Percentiles rank a stretch among this genome's conserved stretches.
Evolutionary conservation across 2,329 filamentous ascomycete species (phyloP).

Genomic region (Colletotrichum echinochloae): DNA sequence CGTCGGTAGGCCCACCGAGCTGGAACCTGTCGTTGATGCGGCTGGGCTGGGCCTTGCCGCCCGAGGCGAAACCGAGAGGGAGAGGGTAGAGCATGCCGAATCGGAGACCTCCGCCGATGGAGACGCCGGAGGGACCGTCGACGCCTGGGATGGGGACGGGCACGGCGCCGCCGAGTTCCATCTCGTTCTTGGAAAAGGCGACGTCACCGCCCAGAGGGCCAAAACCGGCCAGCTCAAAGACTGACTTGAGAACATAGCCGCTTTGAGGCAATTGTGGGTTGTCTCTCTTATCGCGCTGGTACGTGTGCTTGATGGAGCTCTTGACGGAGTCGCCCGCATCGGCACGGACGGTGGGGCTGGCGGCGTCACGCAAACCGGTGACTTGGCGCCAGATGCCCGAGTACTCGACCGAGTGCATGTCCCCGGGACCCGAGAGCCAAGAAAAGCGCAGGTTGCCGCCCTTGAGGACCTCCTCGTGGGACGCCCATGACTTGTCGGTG

Average conservation of each 20-base stretch:
- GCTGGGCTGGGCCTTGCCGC: constrained; percentile 71
- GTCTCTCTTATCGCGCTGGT: constrained; percentile 83
- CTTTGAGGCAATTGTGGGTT: constrained; percentile 85
- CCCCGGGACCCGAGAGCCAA: constrained; percentile 66
- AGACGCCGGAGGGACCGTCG: constrained; percentile 79
- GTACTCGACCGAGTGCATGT: constrained; percentile 84
- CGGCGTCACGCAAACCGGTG: constrained; percentile 79
- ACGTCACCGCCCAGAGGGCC: constrained; percentile 87
- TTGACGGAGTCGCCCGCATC: constrained; percentile 95
- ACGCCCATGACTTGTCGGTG: constrained; percentile 91
- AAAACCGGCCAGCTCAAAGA: constrained; percentile 87
- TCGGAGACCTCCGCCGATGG: constrained; percentile 84
- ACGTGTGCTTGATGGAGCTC: constrained; percentile 85
- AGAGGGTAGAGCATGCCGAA: constrained; percentile 88
- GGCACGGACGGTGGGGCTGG: constrained; percentile 82
- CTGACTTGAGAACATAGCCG: constrained; percentile 83
- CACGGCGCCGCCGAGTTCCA: constrained; percentile 82
- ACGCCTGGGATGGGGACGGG: constrained; percentile 78
- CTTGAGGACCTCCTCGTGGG: constrained; percentile 89
- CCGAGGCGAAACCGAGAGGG: constrained; percentile 68
- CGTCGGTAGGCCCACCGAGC: constrained; percentile 92
- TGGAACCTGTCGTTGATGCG: constrained; percentile 95
- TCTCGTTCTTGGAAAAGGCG: constrained; percentile 91
- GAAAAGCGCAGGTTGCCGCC: constrained; percentile 82
- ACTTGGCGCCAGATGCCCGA: constrained; percentile 88